Percentiles rank a stretch among this genome's conserved stretches.
These are phyloP conservation scores for Lignosus rhinocerotis DNA, from an alignment of 1,284 basidiomycete genomes.

Conservation along the genomic window DNA sequence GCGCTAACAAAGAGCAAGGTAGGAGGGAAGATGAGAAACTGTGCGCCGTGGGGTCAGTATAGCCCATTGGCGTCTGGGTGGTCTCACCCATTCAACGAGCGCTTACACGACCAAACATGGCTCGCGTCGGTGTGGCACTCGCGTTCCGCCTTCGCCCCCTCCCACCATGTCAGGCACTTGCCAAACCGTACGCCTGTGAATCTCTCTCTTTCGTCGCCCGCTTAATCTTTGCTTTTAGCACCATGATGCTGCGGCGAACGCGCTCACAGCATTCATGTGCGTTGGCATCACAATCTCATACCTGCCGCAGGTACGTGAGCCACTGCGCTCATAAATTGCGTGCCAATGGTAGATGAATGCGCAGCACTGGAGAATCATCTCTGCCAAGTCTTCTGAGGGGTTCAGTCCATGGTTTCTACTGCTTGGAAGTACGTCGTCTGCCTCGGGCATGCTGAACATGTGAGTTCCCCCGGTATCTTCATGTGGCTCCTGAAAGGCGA, in stretches of 20 bases:
- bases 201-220: background rate
- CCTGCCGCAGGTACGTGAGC: conserved; percentile 71
- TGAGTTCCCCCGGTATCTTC: conserved; percentile 35
- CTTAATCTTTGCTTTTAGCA: conserved; percentile 40
- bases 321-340: background rate
- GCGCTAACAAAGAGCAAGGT: background rate
- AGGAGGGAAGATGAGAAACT: background rate
- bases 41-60: background rate
- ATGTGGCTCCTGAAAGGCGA: background rate
- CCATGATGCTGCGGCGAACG: conserved; percentile 75
- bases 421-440: conserved; percentile 84
- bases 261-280: conserved; percentile 77
- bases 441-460: conserved; percentile 84
- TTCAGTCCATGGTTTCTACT: conserved; percentile 94
- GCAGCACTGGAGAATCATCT: conserved; percentile 76
- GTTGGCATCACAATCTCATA: conserved; percentile 86
- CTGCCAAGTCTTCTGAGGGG: conserved; percentile 79
- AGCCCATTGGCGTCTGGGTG: background rate
- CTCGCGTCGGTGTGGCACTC: conserved; percentile 15
- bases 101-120: conserved; percentile 9
- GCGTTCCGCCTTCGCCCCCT: conserved; percentile 11
- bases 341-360: background rate
- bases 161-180: conserved; percentile 19
- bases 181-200: conserved; percentile 10
- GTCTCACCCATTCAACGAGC: background rate